Evolutionary conservation across 768 basidiomycete species (phyloP).

Genomic region (Agaricus subrufescens): DNA sequence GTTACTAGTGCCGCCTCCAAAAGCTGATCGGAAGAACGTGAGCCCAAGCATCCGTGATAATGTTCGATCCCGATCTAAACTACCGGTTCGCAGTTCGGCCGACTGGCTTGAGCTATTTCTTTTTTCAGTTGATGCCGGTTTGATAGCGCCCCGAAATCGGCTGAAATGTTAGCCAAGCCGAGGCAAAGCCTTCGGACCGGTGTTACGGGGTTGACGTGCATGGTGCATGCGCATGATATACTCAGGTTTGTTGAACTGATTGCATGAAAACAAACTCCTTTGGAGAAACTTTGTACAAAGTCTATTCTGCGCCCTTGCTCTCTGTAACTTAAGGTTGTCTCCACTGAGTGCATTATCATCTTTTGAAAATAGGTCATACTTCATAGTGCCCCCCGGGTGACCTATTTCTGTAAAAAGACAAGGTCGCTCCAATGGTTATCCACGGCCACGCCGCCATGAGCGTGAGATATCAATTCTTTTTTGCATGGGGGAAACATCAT

Average conservation of each 20-base stretch:
- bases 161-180: background rate
- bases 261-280: background rate
- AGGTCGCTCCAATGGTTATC: background rate
- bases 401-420: constrained; percentile 1
- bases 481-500: background rate
- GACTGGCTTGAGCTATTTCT: background rate
- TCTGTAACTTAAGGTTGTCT: background rate
- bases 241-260: too few relatives aligned
- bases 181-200: background rate
- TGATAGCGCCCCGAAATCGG: background rate
- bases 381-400: background rate
- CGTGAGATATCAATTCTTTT: background rate
- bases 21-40: background rate
- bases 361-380: background rate
- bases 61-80: background rate
- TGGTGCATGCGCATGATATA: background rate
- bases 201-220: background rate
- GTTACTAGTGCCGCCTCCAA: too few relatives aligned
- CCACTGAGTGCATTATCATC: background rate
- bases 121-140: background rate
- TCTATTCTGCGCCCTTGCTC: too few relatives aligned
- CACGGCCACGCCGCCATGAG: constrained; percentile 1
- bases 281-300: too few relatives aligned
- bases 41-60: background rate
- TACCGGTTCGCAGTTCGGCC: background rate